These are phyloP conservation scores for Cucurbita pepo DNA, from an alignment of 306 rosid genomes.

Conservation along the genomic window DNA sequence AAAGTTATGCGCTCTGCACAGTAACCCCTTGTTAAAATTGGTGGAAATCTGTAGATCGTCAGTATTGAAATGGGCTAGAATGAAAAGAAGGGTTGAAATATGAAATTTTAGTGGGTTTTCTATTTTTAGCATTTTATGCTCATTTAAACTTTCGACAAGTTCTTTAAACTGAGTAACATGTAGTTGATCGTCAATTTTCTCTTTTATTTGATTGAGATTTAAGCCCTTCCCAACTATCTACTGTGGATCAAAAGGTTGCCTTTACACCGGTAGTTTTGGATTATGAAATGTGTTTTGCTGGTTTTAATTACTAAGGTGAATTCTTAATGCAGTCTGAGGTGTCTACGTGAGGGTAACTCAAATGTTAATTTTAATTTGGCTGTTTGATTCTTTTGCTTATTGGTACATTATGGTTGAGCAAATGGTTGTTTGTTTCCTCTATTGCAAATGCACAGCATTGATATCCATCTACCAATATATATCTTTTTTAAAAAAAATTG, in stretches of 20 bases:
- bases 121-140: not conserved
- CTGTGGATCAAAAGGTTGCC: not conserved
- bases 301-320: not conserved
- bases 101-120: not conserved
- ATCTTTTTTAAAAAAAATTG: not conserved
- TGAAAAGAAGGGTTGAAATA: not conserved
- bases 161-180: not conserved
- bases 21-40: not conserved
- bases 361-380: not conserved
- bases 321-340: not conserved
- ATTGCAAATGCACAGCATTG: not conserved
- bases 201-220: not conserved
- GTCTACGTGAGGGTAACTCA: not conserved
- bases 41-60: not conserved
- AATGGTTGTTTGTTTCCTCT: not conserved
- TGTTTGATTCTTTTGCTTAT: not conserved
- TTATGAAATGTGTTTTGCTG: not conserved
- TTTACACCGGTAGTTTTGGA: not conserved
- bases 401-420: not conserved
- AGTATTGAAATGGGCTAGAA: not conserved
- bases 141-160: not conserved
- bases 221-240: not conserved
- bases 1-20: not conserved
- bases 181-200: not conserved
- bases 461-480: not conserved